Conservation (phyloP, 805 yeast genomes). For the Komagataella ulmi region DNA sequence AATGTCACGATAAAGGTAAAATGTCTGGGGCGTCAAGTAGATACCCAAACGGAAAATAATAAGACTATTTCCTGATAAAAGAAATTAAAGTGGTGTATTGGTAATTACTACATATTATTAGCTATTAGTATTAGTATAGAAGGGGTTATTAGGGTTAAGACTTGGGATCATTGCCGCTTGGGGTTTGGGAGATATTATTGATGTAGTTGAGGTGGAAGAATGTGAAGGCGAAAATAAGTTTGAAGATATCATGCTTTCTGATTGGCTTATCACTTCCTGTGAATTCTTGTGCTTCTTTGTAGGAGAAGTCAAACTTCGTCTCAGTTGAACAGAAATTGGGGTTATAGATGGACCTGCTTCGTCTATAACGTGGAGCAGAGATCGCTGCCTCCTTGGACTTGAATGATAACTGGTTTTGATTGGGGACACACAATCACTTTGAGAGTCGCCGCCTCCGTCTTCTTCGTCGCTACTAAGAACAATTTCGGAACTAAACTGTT, state of each 20-base stretch:
- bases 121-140: not conserved
- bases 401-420: not conserved
- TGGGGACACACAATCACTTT: not conserved
- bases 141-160: not conserved
- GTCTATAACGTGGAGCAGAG: not conserved
- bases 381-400: not conserved
- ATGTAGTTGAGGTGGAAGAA: not conserved
- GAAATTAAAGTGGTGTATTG: not conserved
- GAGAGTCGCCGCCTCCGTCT: slow-evolving; percentile 2
- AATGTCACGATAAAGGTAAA: not conserved
- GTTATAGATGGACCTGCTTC: not conserved
- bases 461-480: slow-evolving; percentile 7
- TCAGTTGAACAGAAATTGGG: not conserved
- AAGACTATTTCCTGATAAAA: no score
- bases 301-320: not conserved
- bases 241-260: not conserved
- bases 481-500: slow-evolving; percentile 5
- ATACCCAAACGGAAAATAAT: not conserved
- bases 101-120: no score
- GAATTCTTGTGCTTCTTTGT: not conserved
- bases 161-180: not conserved
- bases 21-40: not conserved
- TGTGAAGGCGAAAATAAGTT: not conserved
- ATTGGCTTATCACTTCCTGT: not conserved
- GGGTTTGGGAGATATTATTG: not conserved